phyloP scores from a whole-genome alignment of 495 filamentous ascomycete species.

The Penicillium roqueforti region DNA sequence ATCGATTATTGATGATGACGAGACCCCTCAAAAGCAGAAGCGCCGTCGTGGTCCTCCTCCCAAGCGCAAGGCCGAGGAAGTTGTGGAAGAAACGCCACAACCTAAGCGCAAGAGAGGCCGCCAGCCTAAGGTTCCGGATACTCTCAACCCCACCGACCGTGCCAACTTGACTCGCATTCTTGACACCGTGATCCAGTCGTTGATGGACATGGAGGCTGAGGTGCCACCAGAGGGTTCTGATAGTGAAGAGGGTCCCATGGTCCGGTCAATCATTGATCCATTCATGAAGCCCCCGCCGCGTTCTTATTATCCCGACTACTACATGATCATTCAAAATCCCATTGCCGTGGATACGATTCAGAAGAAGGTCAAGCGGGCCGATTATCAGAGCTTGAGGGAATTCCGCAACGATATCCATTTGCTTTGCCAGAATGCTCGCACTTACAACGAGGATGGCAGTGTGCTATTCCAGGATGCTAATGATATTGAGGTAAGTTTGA shows the following conservation, averaged over 20 bases:
- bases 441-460: slow-evolving; percentile 94
- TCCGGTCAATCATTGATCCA: slow-evolving; percentile 83
- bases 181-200: slow-evolving; percentile 65
- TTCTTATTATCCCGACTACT: slow-evolving; percentile 86
- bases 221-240: slow-evolving; percentile 56
- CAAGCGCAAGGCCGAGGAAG: slow-evolving; percentile 84
- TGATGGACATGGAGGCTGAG: slow-evolving; percentile 72
- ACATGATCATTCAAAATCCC: slow-evolving; percentile 82
- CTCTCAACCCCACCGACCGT: slow-evolving; percentile 44
- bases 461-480: slow-evolving; percentile 88
- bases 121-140: slow-evolving; percentile 60
- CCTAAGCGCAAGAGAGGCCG: slow-evolving; percentile 80
- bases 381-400: slow-evolving; percentile 76
- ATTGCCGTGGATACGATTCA: slow-evolving; percentile 92
- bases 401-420: slow-evolving; percentile 77
- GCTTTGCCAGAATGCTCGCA: slow-evolving; percentile 85
- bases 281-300: slow-evolving; percentile 91
- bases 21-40: slow-evolving; percentile 62
- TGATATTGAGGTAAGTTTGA: slow-evolving; percentile 74
- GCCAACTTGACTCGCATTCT: slow-evolving; percentile 68
- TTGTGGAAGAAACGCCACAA: slow-evolving; percentile 68
- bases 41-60: slow-evolving; percentile 73
- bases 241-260: slow-evolving; percentile 54
- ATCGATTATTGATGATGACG: slow-evolving; percentile 71
- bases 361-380: slow-evolving; percentile 88